These are phyloP conservation scores for Turnera subulata DNA, from an alignment of 345 rosid species.

Conservation along the genomic window DNA sequence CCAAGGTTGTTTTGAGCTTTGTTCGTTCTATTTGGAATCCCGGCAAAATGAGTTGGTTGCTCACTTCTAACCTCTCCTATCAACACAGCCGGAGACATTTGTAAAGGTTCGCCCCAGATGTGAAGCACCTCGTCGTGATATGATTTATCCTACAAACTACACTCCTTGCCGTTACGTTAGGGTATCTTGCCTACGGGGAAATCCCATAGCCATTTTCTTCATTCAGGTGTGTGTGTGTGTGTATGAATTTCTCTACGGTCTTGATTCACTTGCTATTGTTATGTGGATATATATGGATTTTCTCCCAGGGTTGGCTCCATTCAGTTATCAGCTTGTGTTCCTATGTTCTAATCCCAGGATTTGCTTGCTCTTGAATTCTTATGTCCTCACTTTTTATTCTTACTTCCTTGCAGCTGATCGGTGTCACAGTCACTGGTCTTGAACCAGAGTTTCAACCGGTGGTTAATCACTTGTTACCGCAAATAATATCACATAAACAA, in stretches of 20 bases:
- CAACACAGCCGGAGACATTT: constrained; percentile 83
- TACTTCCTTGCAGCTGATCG: constrained; percentile 54
- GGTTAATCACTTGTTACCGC: constrained; percentile 67
- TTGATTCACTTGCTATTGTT: too few relatives aligned
- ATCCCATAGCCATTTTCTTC: constrained; percentile 81
- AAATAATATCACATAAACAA: constrained; percentile 63
- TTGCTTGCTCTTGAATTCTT: background rate
- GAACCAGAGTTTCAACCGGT: constrained; percentile 86
- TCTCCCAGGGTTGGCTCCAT: too few relatives aligned
- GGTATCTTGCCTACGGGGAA: constrained; percentile 82
- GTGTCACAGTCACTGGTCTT: constrained; percentile 64
- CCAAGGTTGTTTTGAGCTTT: background rate
- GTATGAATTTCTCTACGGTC: too few relatives aligned
- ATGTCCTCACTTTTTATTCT: constrained; percentile 2
- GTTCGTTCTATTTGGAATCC: background rate
- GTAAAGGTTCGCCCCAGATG: constrained; percentile 78
- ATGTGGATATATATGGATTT: too few relatives aligned
- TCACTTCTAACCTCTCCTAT: constrained; percentile 6
- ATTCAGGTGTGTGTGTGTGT: constrained; percentile 58
- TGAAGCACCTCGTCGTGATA: constrained; percentile 90
- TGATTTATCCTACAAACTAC: constrained; percentile 73
- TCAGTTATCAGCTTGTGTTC: too few relatives aligned
- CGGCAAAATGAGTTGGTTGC: background rate
- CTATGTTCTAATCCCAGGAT: background rate
- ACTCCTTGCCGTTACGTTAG: constrained; percentile 77